A percentile compares a stretch with the other conserved stretches of the same genome.
phyloP scores from a whole-genome alignment of 306 rosid genomes.

The Lotus japonicus region DNA sequence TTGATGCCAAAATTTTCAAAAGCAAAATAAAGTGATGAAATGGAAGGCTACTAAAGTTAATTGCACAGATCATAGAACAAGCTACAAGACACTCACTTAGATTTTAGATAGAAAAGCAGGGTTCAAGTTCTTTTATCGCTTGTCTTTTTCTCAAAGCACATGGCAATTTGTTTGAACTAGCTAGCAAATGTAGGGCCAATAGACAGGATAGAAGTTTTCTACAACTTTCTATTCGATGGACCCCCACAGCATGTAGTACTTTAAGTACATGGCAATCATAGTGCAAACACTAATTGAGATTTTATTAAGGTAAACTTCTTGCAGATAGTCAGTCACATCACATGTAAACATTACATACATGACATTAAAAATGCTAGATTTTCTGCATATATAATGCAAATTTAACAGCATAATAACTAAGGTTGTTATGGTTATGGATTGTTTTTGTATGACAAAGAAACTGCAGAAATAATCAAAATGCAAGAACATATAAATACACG shows the following conservation, averaged over 20 bases:
- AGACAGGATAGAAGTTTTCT: slow-evolving; percentile 28
- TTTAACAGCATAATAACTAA: no score
- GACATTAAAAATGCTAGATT: not conserved
- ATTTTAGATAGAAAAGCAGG: not conserved
- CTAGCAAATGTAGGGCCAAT: slow-evolving; percentile 26
- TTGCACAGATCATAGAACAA: not conserved
- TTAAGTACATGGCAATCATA: slow-evolving; percentile 4
- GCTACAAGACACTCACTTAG: not conserved
- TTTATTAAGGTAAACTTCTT: not conserved
- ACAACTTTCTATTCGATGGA: not conserved
- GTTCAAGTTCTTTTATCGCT: not conserved
- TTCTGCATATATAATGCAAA: not conserved
- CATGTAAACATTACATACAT: no score
- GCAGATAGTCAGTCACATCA: not conserved
- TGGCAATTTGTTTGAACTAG: slow-evolving; percentile 21
- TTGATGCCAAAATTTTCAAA: slow-evolving; percentile 14
- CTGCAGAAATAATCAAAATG: no score
- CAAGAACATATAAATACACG: no score
- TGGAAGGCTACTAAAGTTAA: no score
- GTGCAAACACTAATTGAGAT: not conserved
- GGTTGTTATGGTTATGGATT: no score
- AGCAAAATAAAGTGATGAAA: no score
- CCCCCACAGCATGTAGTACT: slow-evolving; percentile 19
- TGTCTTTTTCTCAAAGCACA: slow-evolving; percentile 18
- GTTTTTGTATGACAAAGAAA: no score